These are phyloP conservation scores for Solanum lycopersicoides DNA, from an alignment of 257 asterid genomes.

Conservation along the genomic window DNA sequence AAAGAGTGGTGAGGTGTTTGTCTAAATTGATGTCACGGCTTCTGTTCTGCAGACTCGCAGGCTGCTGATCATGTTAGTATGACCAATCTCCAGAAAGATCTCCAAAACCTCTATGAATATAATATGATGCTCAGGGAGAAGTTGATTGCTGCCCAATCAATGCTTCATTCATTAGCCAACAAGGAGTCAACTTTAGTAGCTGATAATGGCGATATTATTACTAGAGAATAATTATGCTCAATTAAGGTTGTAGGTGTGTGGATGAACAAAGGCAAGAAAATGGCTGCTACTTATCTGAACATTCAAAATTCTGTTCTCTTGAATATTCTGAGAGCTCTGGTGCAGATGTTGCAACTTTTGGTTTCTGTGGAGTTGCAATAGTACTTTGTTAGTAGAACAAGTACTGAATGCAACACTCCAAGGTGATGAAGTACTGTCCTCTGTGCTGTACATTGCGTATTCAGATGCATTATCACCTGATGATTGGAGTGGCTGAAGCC, in stretches of 20 bases:
- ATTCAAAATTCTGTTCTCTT: neutral
- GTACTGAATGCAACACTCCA: neutral
- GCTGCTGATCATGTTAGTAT: constrained; percentile 25
- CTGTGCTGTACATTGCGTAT: neutral
- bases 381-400: neutral
- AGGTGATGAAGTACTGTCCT: neutral
- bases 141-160: constrained; percentile 26
- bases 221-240: neutral
- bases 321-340: neutral
- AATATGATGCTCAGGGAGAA: constrained; percentile 40
- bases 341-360: neutral
- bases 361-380: neutral
- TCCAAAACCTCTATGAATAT: constrained; percentile 36
- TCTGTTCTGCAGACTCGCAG: constrained; percentile 22
- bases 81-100: constrained; percentile 39
- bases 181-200: constrained; percentile 10
- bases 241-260: neutral
- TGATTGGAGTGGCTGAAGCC: neutral
- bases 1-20: neutral
- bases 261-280: neutral
- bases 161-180: constrained; percentile 11
- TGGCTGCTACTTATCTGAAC: neutral
- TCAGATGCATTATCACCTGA: neutral
- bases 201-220: neutral
- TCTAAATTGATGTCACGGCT: neutral